Base-by-base conservation (phyloP, 1,284 basidiomycete species). In the Trichosporon sp. region DNA sequence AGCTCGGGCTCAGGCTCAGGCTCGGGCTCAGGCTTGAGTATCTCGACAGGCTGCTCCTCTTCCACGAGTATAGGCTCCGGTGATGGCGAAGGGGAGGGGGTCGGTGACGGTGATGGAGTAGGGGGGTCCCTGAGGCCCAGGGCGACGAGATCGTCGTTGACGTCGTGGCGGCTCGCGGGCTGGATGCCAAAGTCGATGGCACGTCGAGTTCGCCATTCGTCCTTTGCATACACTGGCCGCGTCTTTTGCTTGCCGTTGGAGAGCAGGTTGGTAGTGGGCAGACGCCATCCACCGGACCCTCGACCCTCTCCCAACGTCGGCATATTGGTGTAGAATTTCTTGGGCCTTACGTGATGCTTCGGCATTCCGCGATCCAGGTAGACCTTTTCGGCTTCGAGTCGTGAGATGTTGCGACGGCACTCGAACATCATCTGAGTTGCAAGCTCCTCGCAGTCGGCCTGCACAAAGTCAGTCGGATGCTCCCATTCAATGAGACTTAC, bases 241-340 rank as follows among this genome's bases (percentile, higher is more conserved):
- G 69, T 65, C 11, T 33, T 33, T 32, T 68, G 64, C 13, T 68
- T 65, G 25, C 65, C 65, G 33, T 64, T 70, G 9, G 71, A 73
- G 8, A 74, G 37, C 25, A 74, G 66, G 9, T 52, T 63, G 33
- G 52, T 65, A 32, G 52, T 69, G 40, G 31, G 33, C 2, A 69
- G 52, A 16, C 52, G 44, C 74, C 74, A 76, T 7, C 72, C 73
- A 9, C 73, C 72, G 8, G 67, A 70, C 2, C 75, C 75, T 8
- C 70, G 68, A 1, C 73, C 73, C 36, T 66, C 66, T 3, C 73
- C 69, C 5, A 73, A 59, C 14, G 54, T 68, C 0, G 73, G 71
- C 65, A 69, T 67, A 49, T 66, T 69, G 44, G 68, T 69, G 59
- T 65, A 69, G 57, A 63, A 62, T 31, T 66, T 68, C 11, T 37